Evolutionary conservation across 495 filamentous ascomycete genomes (phyloP).

Genomic region (Penicillium maclennaniae): DNA sequence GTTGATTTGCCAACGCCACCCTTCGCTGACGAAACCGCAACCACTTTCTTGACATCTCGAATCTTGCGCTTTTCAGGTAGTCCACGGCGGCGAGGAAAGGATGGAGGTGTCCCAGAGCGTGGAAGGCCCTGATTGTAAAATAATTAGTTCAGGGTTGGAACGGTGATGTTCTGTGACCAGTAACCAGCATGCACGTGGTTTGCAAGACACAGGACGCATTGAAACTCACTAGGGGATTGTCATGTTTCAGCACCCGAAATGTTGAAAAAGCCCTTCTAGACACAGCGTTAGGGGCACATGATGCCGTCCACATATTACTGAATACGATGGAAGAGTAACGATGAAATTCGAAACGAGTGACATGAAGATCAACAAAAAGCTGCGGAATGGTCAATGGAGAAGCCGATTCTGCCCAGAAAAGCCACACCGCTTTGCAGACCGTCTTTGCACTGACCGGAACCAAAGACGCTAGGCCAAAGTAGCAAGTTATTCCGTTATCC

Average conservation of each 20-base stretch:
- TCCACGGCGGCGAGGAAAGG: slow-evolving; percentile 75
- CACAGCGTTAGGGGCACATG: neutral
- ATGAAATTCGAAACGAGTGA: neutral
- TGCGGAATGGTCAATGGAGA: neutral
- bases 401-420: slow-evolving; percentile 22
- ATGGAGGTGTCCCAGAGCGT: slow-evolving; percentile 64
- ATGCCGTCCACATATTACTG: slow-evolving; percentile 7
- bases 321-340: neutral
- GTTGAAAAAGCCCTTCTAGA: slow-evolving; percentile 58
- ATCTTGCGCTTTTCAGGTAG: slow-evolving; percentile 79
- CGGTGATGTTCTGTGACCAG: neutral
- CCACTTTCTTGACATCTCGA: slow-evolving; percentile 74
- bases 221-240: slow-evolving; percentile 75
- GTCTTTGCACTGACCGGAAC: neutral
- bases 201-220: neutral
- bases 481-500: slow-evolving; percentile 28
- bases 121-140: slow-evolving; percentile 65
- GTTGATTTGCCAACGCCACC: slow-evolving; percentile 97
- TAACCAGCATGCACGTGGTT: neutral
- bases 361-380: slow-evolving; percentile 2
- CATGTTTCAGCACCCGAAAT: slow-evolving; percentile 64
- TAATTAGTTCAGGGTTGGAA: neutral
- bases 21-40: slow-evolving; percentile 93
- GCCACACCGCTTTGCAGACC: neutral
- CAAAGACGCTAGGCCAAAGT: slow-evolving; percentile 4